These are phyloP conservation scores for Pseudogymnoascus verrucosus DNA, from an alignment of 2,329 filamentous ascomycete species.

Conservation along the genomic window DNA sequence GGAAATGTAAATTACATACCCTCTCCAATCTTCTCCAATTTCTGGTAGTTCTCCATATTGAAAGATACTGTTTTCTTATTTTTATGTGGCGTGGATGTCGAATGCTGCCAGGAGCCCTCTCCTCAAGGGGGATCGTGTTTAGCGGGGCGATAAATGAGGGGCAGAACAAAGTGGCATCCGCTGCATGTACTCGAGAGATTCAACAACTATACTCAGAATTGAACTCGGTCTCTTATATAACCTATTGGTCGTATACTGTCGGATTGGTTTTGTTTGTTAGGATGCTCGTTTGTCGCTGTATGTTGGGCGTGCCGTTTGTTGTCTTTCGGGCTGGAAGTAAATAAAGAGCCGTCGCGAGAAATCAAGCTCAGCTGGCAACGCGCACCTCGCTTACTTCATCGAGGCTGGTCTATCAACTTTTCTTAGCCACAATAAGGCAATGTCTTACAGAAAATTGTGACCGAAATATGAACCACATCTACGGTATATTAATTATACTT, in stretches of 20 bases:
- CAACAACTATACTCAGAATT: not conserved
- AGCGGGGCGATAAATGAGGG: slow-evolving; percentile 28
- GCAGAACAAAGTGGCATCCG: slow-evolving; percentile 20
- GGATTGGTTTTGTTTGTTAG: not conserved
- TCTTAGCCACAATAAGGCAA: not conserved
- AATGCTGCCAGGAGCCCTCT: slow-evolving; percentile 24
- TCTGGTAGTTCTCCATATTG: slow-evolving; percentile 90
- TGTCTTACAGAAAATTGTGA: not conserved
- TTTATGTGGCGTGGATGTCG: slow-evolving; percentile 24
- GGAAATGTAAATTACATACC: slow-evolving; percentile 46
- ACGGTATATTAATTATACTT: not conserved
- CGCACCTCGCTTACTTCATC: slow-evolving; percentile 8
- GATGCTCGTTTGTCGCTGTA: not conserved
- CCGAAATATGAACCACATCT: not conserved
- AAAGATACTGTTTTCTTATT: slow-evolving; percentile 15
- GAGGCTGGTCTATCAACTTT: slow-evolving; percentile 1
- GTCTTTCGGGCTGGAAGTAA: slow-evolving; percentile 7
- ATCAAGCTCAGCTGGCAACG: slow-evolving; percentile 5
- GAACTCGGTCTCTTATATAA: not conserved
- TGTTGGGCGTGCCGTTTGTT: slow-evolving; percentile 1
- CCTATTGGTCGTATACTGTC: not conserved
- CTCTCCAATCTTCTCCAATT: slow-evolving; percentile 94
- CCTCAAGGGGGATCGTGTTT: slow-evolving; percentile 15
- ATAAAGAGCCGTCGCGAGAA: slow-evolving; percentile 9
- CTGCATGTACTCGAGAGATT: slow-evolving; percentile 15